Evolutionary conservation across 73 alveolate genomes (phyloP), one percentile per base, ranked within the genome.

Genomic region (Halteria grandinella): DNA sequence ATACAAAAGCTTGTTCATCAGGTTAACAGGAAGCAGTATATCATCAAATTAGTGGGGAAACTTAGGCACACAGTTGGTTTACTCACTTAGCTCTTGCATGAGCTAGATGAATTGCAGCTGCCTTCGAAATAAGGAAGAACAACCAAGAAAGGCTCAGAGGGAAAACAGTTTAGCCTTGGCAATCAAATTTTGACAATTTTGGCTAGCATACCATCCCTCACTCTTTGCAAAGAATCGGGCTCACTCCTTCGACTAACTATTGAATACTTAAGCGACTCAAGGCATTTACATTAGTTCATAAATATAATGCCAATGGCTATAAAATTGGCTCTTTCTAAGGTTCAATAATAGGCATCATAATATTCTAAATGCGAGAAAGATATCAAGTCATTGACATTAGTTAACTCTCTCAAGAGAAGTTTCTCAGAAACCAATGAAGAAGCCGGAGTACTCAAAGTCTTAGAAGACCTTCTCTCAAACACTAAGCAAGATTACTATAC

Each of bases 1-100:
- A 20, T 44, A 36, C 34, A 10, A 11, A 60, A 60, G 25, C 41
- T 60, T 21, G 77, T 60, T 10, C 77, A 60, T 60, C 43, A 33
- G 21, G 77, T 60, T 27, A 60, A 31, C 24, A 60, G 77, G 43
- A 60, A 60, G 43, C 12, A 59, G 43, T 60, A 60, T 60, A 4
- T 33, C 6, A 36, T 59, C 15, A 60, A 40, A 29, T 8, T 60
- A 6, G 24, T 10, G 2, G 18, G 43, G 24, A 60, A 60, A 21
- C 48, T 60, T 8, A 36, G 8, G 2, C 59, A 60, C 23, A 3
- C 37, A 17, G 18, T 60, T 40, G 48, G 3, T 7, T 6, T 15
- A 7, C 20, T n/a, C 43, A 5, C 33, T 36, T 36, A 36, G 14
- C 3, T 60, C 11, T 25, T 53, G 11, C 28, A 15, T 25, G 28